Percentiles rank a stretch among this genome's conserved stretches.
phyloP scores from a whole-genome alignment of 2,329 filamentous ascomycete species.

The Orbilia ellipsospora region DNA sequence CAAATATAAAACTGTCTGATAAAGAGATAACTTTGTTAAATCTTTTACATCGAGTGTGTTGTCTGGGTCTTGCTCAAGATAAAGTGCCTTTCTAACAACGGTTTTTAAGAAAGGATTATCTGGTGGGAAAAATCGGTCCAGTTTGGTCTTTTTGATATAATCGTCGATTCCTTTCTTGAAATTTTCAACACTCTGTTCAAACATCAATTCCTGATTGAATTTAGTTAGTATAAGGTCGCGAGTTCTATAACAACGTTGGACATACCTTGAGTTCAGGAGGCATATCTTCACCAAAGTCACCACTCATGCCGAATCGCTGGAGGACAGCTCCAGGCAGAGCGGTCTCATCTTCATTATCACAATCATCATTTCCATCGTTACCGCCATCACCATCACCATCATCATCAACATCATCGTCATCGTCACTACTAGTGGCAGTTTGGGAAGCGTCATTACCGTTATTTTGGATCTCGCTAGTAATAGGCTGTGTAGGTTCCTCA shows the following conservation, averaged over 20 bases:
- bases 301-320: slow-evolving; percentile 15
- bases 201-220: slow-evolving; percentile 16
- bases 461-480: not conserved
- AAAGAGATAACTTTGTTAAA: slow-evolving; percentile 34
- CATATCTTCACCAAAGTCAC: slow-evolving; percentile 17
- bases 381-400: not conserved
- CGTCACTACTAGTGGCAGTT: not conserved
- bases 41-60: slow-evolving; percentile 17
- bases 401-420: not conserved
- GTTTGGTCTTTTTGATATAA: slow-evolving; percentile 8
- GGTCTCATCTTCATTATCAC: not conserved
- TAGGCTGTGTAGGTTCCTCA: not conserved
- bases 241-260: not conserved
- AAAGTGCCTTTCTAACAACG: slow-evolving; percentile 24
- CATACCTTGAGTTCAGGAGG: slow-evolving; percentile 1
- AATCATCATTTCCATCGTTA: too few species aligned
- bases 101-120: slow-evolving; percentile 23
- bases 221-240: slow-evolving; percentile 12
- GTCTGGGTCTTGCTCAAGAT: slow-evolving; percentile 23
- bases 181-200: slow-evolving; percentile 1
- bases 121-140: slow-evolving; percentile 29
- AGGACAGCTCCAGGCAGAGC: slow-evolving; percentile 2
- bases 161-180: slow-evolving; percentile 22
- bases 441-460: slow-evolving; percentile 1
- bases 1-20: slow-evolving; percentile 25